These are phyloP conservation scores for Teratosphaeria zuluensis DNA, from an alignment of 2,329 filamentous ascomycete genomes.

Conservation along the genomic window DNA sequence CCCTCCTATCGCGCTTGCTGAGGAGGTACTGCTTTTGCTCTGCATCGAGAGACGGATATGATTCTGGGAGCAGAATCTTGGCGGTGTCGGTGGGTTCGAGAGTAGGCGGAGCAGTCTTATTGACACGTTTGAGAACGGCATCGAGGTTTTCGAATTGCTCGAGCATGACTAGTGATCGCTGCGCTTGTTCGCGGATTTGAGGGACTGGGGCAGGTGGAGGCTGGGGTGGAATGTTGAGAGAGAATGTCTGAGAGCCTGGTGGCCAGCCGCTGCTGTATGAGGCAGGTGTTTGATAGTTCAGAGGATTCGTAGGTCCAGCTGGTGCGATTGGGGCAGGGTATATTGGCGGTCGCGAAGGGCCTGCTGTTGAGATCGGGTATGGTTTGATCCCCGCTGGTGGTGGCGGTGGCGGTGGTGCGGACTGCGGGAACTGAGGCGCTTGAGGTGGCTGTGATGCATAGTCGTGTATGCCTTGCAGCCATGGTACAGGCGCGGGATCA, in stretches of 20 bases:
- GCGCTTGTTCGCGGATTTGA: slow-evolving; percentile 25
- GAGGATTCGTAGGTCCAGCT: not conserved
- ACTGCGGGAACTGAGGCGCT: slow-evolving; percentile 10
- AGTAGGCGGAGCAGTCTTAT: slow-evolving; percentile 18
- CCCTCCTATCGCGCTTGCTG: slow-evolving; percentile 35
- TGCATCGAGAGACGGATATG: slow-evolving; percentile 43
- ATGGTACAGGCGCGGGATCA: slow-evolving; percentile 22
- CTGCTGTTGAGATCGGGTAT: not conserved
- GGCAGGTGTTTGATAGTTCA: slow-evolving; percentile 4
- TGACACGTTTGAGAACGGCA: slow-evolving; percentile 12
- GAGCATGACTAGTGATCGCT: slow-evolving; percentile 24
- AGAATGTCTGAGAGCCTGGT: slow-evolving; percentile 9
- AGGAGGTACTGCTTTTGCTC: slow-evolving; percentile 41
- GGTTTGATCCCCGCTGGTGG: not conserved
- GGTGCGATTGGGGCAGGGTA: not conserved
- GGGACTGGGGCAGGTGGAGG: slow-evolving; percentile 7
- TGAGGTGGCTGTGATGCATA: slow-evolving; percentile 26
- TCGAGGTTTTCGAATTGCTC: slow-evolving; percentile 25
- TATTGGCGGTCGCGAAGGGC: not conserved
- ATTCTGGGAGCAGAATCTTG: slow-evolving; percentile 42
- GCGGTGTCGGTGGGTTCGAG: slow-evolving; percentile 47
- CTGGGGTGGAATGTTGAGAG: slow-evolving; percentile 7
- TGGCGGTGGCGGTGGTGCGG: slow-evolving; percentile 8
- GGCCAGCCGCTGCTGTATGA: slow-evolving; percentile 11
- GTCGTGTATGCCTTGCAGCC: slow-evolving; percentile 37